Conservation (phyloP, 78 protist genomes). For the Dictyostelium firmibasis region DNA sequence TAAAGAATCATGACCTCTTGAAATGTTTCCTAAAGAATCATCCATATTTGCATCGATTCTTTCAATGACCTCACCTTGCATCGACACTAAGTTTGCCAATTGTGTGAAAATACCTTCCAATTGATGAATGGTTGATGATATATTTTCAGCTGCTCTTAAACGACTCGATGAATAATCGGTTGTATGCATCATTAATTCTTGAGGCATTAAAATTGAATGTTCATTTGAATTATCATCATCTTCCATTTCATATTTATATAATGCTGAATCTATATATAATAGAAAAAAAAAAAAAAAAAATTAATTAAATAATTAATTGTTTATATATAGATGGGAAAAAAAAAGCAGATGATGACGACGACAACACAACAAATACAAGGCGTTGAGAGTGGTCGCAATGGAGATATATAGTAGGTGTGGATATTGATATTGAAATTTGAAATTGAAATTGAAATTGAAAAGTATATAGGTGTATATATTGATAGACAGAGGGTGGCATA, state of each 20-base stretch:
- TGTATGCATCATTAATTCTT: conserved; percentile 27
- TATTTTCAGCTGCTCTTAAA: conserved; percentile 68
- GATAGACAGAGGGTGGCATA: neutral
- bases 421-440: neutral
- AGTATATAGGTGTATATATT: neutral
- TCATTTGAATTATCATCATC: conserved; percentile 19
- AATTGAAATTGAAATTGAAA: neutral
- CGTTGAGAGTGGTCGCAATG: neutral
- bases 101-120: conserved; percentile 62
- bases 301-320: no score
- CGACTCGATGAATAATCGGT: conserved; percentile 46
- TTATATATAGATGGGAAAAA: no score
- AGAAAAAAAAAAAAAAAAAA: neutral
- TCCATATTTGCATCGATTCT: conserved; percentile 71
- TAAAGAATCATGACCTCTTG: conserved; percentile 66
- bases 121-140: conserved; percentile 68
- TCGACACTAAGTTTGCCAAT: conserved; percentile 57
- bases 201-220: conserved; percentile 65
- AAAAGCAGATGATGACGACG: neutral
- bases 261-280: conserved; percentile 5
- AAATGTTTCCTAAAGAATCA: conserved; percentile 40
- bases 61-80: conserved; percentile 64
- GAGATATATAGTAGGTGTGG: neutral
- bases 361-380: neutral
- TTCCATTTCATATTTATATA: conserved; percentile 38